Percentiles rank a stretch among this genome's conserved stretches.
phyloP scores from a whole-genome alignment of 768 basidiomycete species.

The Suillus hirtellus region DNA sequence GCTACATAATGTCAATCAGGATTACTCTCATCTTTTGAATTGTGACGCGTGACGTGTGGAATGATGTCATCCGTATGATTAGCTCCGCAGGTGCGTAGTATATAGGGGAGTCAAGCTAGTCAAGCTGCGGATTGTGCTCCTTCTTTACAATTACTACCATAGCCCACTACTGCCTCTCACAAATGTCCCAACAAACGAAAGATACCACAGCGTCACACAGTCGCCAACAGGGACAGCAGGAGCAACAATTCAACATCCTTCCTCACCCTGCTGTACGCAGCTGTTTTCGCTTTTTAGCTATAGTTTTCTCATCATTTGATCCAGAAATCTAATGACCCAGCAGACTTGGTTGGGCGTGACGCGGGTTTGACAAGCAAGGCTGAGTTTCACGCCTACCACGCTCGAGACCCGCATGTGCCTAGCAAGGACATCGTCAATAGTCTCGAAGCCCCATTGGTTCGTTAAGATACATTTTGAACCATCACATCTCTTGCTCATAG shows the following conservation, averaged over 20 bases:
- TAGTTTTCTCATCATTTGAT: not conserved
- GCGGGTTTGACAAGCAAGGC: slow-evolving; percentile 41
- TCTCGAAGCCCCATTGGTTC: slow-evolving; percentile 49
- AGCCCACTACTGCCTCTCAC: not conserved
- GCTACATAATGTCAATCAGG: not conserved
- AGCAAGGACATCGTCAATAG: slow-evolving; percentile 43
- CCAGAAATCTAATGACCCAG: slow-evolving; percentile 63
- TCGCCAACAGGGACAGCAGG: slow-evolving; percentile 18
- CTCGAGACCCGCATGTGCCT: slow-evolving; percentile 53
- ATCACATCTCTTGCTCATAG: not conserved
- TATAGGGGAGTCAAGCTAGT: not conserved
- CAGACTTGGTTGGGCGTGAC: slow-evolving; percentile 43
- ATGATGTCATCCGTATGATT: not conserved
- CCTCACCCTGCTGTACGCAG: slow-evolving; percentile 62
- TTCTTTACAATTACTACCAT: not conserved
- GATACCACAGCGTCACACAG: not conserved
- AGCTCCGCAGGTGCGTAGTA: not conserved
- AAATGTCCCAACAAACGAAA: slow-evolving; percentile 7
- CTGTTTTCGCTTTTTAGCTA: not conserved
- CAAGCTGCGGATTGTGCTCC: not conserved
- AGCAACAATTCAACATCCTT: slow-evolving; percentile 50
- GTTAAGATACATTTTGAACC: slow-evolving; percentile 15
- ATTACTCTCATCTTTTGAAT: not conserved
- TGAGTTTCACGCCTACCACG: slow-evolving; percentile 45
- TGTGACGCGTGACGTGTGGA: slow-evolving; percentile 1